These are phyloP conservation scores for Stereocaulon alpinum DNA, from an alignment of 495 filamentous ascomycete genomes.

Conservation along the genomic window DNA sequence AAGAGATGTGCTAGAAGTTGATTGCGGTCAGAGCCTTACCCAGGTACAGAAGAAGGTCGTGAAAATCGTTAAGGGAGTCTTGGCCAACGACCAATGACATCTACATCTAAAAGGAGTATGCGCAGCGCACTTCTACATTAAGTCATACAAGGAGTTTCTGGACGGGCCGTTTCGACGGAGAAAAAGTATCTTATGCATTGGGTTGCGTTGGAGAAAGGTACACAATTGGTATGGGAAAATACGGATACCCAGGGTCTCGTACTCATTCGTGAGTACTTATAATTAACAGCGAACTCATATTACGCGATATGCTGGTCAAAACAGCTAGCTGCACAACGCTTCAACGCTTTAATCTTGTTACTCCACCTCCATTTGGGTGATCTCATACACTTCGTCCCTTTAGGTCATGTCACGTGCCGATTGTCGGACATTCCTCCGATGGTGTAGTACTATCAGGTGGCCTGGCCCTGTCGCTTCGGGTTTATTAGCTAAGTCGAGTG, in stretches of 20 bases:
- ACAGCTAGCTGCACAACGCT: not conserved
- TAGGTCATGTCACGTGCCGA: not conserved
- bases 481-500: not conserved
- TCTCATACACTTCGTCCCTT: not conserved
- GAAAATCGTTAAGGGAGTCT: constrained; percentile 19
- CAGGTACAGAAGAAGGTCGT: constrained; percentile 57
- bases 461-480: not conserved
- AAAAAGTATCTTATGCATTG: not conserved
- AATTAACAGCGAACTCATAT: not conserved
- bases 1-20: constrained; percentile 67
- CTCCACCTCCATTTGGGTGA: not conserved
- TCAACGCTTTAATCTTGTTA: not conserved
- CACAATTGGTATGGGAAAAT: not conserved
- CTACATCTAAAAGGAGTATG: not conserved
- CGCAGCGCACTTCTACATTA: not conserved
- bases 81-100: constrained; percentile 22
- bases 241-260: constrained; percentile 7
- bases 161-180: not conserved
- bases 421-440: not conserved
- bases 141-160: not conserved
- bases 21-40: constrained; percentile 56
- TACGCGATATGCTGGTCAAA: not conserved
- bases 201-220: not conserved
- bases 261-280: not conserved
- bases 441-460: not conserved